These are phyloP conservation scores for Eucalyptus sp. DNA, from an alignment of 345 rosid genomes.

Conservation along the genomic window DNA sequence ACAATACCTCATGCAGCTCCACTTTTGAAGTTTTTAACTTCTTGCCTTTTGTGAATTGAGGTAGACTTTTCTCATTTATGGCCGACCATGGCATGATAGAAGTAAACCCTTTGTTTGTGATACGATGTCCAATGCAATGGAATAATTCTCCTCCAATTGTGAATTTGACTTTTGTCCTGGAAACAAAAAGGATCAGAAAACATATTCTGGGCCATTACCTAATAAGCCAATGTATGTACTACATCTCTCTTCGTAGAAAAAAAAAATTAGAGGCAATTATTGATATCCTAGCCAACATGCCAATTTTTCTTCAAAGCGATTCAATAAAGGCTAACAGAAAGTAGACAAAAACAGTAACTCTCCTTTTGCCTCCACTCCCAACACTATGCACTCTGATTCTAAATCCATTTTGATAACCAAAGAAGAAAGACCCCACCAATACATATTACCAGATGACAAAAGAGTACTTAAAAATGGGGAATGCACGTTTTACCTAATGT, in stretches of 20 bases:
- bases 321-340: not conserved
- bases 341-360: not conserved
- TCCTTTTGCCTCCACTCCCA: not conserved
- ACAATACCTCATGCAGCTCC: conserved; percentile 62
- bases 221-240: not conserved
- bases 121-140: conserved; percentile 64
- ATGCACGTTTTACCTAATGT: conserved; percentile 34
- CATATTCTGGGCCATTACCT: not conserved
- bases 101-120: conserved; percentile 62
- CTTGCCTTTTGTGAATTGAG: conserved; percentile 53
- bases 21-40: conserved; percentile 66
- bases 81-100: conserved; percentile 93
- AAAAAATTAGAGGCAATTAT: not conserved
- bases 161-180: conserved; percentile 75
- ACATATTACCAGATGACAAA: not conserved
- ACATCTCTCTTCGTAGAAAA: not conserved
- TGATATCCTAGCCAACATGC: not conserved
- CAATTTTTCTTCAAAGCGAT: not conserved
- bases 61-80: conserved; percentile 66
- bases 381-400: not conserved
- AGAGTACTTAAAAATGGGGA: not conserved
- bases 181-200: not conserved
- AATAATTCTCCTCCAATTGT: conserved; percentile 71
- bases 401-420: not conserved
- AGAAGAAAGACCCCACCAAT: not conserved